A percentile compares a stretch with the other conserved stretches of the same genome.
Evolutionary conservation across 1,284 basidiomycete species (phyloP).

Genomic region (Gastroboletus turbinatus): DNA sequence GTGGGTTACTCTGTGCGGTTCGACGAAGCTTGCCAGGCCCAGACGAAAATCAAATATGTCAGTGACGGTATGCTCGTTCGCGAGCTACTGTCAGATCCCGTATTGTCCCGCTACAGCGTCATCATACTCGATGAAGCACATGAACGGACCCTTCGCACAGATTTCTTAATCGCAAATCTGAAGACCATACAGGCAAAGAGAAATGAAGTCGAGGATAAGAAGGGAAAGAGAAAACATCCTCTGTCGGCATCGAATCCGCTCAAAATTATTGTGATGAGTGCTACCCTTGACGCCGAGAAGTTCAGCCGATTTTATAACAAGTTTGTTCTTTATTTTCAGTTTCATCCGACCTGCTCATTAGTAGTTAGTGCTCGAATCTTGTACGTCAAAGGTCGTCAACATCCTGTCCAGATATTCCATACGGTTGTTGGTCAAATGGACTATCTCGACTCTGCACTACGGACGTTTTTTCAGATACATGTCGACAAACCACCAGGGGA

Average conservation of each 20-base stretch:
- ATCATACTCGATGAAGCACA: conserved; percentile 97
- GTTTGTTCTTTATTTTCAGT: conserved; percentile 45
- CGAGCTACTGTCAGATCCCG: conserved; percentile 77
- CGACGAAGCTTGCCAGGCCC: conserved; percentile 72
- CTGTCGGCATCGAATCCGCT: conserved; percentile 51
- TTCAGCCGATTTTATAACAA: conserved; percentile 87
- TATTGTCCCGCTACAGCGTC: conserved; percentile 85
- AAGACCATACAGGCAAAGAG: conserved; percentile 83
- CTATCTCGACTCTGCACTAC: conserved; percentile 87
- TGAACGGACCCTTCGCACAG: conserved; percentile 92
- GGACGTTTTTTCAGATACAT: conserved; percentile 92
- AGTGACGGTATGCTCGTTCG: conserved; percentile 97
- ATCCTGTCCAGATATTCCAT: conserved; percentile 85
- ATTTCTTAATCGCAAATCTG: conserved; percentile 89
- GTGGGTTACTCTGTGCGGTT: conserved; percentile 98
- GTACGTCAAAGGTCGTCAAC: conserved; percentile 91
- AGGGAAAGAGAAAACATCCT: conserved; percentile 41
- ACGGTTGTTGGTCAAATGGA: conserved; percentile 74
- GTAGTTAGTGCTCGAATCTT: conserved; percentile 78
- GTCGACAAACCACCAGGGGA: conserved; percentile 80
- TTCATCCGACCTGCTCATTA: conserved; percentile 33
- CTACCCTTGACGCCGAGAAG: conserved; percentile 92
- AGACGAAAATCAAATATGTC: conserved; percentile 90
- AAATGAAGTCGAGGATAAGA: conserved; percentile 45
- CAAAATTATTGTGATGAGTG: conserved; percentile 96